Base-by-base conservation (phyloP, 179 eudicot species). In the Camellia oleifera region DNA sequence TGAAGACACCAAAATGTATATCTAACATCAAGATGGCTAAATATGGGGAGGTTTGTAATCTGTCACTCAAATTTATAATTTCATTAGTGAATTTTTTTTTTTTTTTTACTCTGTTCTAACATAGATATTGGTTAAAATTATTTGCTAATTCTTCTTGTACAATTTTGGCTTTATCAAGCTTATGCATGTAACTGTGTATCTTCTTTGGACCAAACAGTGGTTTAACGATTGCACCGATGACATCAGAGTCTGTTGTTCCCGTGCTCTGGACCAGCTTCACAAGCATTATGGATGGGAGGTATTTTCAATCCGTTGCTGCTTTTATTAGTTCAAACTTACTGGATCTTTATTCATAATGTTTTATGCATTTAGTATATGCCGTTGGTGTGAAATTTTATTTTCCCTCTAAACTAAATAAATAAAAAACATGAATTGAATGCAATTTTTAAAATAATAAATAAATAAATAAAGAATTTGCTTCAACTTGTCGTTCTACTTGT, bases 251-350 rank as follows among this genome's bases (percentile, higher is more conserved):
- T 94, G 92, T 74, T 97, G 99, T 85, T 88, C 87, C 17, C 74
- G 54, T 65, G 95, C 94, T 71, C 79, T 97, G 63, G 84, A 85
- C 32, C 84, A 87, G 81, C 91, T 97, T 78, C 84, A 75, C 52
- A 87, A 88, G 68, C 80, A 80, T 75, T 97, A 94, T 52, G 97
- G 94, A 83, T 97, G 99, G 99, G 86, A 92, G 98, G 99, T 97
- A 93, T 69, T 72, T 14, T 52, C 45, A 64, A 60, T 68, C 44
- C 48, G 26, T 17, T 45, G 63, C 53, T 2, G 15, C 18, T 79
- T 71, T 11, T 50, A 9, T 61, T 46, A n/a, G 11, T 63, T 48
- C 58, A 63, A 7, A 20, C 10, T 69, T 46, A 2, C 14, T 12
- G 23, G 26, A 69, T 69, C n/a, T 46, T 15, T 10, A 72, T 20